These are phyloP conservation scores for Yamadazyma scolyti DNA, from an alignment of 805 yeast genomes.

Conservation along the genomic window DNA sequence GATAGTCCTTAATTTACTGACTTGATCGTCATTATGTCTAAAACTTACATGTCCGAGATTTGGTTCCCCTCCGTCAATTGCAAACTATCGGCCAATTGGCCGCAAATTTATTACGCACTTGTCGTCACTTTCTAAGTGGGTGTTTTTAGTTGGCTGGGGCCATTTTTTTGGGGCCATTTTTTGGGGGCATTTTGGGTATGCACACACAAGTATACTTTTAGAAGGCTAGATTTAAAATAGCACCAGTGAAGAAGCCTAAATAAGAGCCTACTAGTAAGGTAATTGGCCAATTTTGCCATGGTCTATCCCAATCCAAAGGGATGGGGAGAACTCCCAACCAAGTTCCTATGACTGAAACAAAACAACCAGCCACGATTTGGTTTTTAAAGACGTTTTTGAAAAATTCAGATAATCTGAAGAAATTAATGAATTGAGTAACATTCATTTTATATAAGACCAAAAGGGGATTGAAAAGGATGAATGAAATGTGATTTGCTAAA, in stretches of 20 bases:
- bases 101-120: too few relatives aligned
- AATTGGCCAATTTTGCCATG: slow-evolving; percentile 96
- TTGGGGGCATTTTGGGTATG: too few relatives aligned
- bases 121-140: too few relatives aligned
- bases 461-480: slow-evolving; percentile 62
- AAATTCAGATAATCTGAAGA: slow-evolving; percentile 19
- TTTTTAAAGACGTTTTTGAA: slow-evolving; percentile 20
- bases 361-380: slow-evolving; percentile 22
- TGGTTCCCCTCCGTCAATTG: too few relatives aligned
- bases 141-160: too few relatives aligned
- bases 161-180: too few relatives aligned
- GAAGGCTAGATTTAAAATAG: slow-evolving; percentile 16
- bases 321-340: slow-evolving; percentile 95
- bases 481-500: slow-evolving; percentile 58
- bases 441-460: slow-evolving; percentile 53
- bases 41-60: too few relatives aligned
- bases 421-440: slow-evolving; percentile 27
- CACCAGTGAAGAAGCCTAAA: slow-evolving; percentile 66
- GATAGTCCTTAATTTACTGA: too few relatives aligned
- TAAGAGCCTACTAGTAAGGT: slow-evolving; percentile 80
- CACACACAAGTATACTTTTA: too few relatives aligned
- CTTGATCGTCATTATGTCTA: too few relatives aligned
- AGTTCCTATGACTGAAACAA: slow-evolving; percentile 53
- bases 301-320: slow-evolving; percentile 96
- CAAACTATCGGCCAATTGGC: too few relatives aligned